These are phyloP conservation scores for Diaporthe citriasiana DNA, from an alignment of 2,329 filamentous ascomycete species.

Conservation along the genomic window DNA sequence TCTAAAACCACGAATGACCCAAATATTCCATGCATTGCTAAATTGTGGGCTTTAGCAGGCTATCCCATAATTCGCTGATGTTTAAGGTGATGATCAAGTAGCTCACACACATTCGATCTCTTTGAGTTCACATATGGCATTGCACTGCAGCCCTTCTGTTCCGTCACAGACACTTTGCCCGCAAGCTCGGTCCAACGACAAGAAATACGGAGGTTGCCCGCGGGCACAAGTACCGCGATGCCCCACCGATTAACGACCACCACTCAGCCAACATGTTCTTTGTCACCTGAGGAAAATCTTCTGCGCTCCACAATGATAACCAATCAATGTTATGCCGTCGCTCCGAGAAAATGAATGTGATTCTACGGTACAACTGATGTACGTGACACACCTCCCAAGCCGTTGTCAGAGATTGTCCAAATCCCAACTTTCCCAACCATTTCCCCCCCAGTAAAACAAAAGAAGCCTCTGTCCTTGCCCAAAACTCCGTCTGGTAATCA, in stretches of 20 bases:
- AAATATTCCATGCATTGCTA: too few species aligned
- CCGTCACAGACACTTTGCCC: not conserved
- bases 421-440: constrained; percentile 24
- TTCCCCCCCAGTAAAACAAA: constrained; percentile 23
- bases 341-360: constrained; percentile 15
- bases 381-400: constrained; percentile 15
- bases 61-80: too few species aligned
- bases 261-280: not conserved
- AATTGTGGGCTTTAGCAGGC: too few species aligned
- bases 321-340: not conserved
- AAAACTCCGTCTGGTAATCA: constrained; percentile 34
- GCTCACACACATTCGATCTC: not conserved
- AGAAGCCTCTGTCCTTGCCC: not conserved
- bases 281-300: not conserved
- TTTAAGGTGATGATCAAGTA: not conserved
- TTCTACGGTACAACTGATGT: constrained; percentile 26
- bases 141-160: not conserved
- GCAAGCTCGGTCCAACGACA: not conserved
- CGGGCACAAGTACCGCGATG: not conserved
- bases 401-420: constrained; percentile 22
- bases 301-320: not conserved
- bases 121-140: not conserved
- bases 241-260: too few species aligned
- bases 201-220: not conserved
- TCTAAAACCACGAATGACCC: too few species aligned